Base-by-base conservation (phyloP, 2,329 filamentous ascomycete genomes). In the Corinectria fuckeliana region DNA sequence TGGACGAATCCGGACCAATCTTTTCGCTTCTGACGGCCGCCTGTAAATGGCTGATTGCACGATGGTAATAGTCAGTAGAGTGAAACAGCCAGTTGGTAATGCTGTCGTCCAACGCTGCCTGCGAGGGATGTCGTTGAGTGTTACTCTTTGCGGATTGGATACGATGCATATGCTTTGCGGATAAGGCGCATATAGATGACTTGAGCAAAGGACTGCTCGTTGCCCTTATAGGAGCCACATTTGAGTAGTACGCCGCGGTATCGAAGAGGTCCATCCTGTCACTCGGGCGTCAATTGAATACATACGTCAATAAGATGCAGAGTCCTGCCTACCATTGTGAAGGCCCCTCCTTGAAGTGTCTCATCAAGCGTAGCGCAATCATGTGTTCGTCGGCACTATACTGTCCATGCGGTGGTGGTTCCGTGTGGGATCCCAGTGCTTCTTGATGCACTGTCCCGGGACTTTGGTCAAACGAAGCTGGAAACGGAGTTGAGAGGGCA, bases 1-100 rank as follows among this genome's bases (percentile, higher is more conserved):
- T 84, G 77, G 3, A 83, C 82, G 14, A 85, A 81, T 1, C 42
- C 52, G 4, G 38, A 50, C 3, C 59, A 9, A 7, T 64, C 3
- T 18, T 36, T 7, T 36, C 32, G 10, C 10, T 36, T n/a, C 7
- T 54, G 1, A 69, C 54, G 0, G 63, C 64, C 0, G 41, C 57
- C 18, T 66, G 68, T 0, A 69, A n/a, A 21, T 58, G 57, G 1
- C 53, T 28, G 0, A 69, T 66, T 0, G 67, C 67, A 34, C 66
- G 61, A 1, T 68, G 60, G 3, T 69, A 69, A 3, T 69, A 58
- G 2, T 58, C 69, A 0, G 65, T 65, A 0, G 66, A 69, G 6
- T 68, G 50, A 1, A 66, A 69, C 1, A 49, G 50, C 67, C 67
- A 69, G 34, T 69, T 28, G 16, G 18, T 30, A 9, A 1, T 26